Conservation (phyloP, 1,139 yeast species). For the Blastobotrys arbuscula region DNA sequence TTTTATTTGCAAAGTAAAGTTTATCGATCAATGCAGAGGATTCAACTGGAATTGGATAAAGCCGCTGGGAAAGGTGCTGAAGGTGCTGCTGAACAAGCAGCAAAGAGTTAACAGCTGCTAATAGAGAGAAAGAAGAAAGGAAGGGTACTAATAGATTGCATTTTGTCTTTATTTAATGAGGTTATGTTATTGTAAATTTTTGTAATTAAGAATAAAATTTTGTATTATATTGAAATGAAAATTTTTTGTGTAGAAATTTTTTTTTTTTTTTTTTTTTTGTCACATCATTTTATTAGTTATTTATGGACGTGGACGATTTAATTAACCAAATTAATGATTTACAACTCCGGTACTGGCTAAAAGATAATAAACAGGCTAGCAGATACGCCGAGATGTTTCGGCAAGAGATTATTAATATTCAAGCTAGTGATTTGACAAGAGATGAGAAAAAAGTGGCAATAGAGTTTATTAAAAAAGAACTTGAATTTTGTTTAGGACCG, state of each 20-base stretch:
- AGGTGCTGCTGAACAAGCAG: not conserved
- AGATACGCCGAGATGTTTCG: conserved; percentile 3
- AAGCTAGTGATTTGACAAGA: not conserved
- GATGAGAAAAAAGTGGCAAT: conserved; percentile 3
- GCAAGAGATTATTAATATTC: not conserved
- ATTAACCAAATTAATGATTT: not conserved
- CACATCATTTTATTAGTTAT: not conserved
- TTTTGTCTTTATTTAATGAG: not conserved
- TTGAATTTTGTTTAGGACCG: not conserved
- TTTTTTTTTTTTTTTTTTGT: not conserved
- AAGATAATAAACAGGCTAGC: not conserved
- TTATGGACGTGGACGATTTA: not conserved
- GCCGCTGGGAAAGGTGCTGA: conserved; percentile 4
- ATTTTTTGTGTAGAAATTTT: not conserved
- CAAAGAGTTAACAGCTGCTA: not conserved
- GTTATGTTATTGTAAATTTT: not conserved
- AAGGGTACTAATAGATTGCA: not conserved
- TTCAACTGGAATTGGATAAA: conserved; percentile 46
- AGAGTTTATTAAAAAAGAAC: not conserved
- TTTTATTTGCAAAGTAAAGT: conserved; percentile 90
- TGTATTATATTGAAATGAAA: not conserved
- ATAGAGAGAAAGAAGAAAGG: not conserved
- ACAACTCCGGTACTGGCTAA: not conserved
- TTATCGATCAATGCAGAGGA: conserved; percentile 70
- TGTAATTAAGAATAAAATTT: not conserved